These are phyloP conservation scores for Neonectria punicea DNA, from an alignment of 2,329 filamentous ascomycete species.

Conservation along the genomic window DNA sequence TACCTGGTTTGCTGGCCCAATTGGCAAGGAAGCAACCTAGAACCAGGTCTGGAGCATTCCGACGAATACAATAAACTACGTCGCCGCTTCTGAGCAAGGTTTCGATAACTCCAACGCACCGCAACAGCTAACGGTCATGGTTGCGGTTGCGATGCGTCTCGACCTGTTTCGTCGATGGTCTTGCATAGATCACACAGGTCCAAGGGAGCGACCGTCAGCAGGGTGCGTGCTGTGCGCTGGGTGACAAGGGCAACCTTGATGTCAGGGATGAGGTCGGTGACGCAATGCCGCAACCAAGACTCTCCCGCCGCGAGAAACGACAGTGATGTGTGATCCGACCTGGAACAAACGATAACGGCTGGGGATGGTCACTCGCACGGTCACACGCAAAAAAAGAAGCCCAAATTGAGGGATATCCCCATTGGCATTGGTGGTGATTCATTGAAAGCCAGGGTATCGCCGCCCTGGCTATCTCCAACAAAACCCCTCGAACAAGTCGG, in stretches of 20 bases:
- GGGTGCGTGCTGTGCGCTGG: neutral
- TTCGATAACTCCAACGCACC: constrained; percentile 14
- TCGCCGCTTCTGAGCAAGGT: constrained; percentile 1
- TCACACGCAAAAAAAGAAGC: constrained; percentile 2
- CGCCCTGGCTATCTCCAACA: constrained; percentile 15
- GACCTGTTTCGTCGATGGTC: constrained; percentile 13
- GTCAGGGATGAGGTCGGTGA: constrained; percentile 16
- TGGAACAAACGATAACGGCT: constrained; percentile 7
- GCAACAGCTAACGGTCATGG: constrained; percentile 17
- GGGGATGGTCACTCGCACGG: constrained; percentile 2
- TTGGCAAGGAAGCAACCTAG: neutral
- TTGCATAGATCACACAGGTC: constrained; percentile 18
- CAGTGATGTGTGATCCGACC: constrained; percentile 4
- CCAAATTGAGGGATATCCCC: constrained; percentile 3
- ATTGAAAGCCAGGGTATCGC: constrained; percentile 12
- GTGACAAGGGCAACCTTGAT: constrained; percentile 11
- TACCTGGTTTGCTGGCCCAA: neutral
- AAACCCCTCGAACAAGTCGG: constrained; percentile 9
- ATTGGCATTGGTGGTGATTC: constrained; percentile 14
- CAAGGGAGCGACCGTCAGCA: constrained; percentile 13
- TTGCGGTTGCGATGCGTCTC: neutral
- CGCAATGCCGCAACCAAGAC: constrained; percentile 17
- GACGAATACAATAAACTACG: constrained; percentile 4
- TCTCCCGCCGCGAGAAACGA: constrained; percentile 6
- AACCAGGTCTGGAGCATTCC: neutral